Evolutionary conservation across 2,329 filamentous ascomycete species (phyloP), one percentile per base, ranked within the genome.

Genomic region (Nemania diffusa): DNA sequence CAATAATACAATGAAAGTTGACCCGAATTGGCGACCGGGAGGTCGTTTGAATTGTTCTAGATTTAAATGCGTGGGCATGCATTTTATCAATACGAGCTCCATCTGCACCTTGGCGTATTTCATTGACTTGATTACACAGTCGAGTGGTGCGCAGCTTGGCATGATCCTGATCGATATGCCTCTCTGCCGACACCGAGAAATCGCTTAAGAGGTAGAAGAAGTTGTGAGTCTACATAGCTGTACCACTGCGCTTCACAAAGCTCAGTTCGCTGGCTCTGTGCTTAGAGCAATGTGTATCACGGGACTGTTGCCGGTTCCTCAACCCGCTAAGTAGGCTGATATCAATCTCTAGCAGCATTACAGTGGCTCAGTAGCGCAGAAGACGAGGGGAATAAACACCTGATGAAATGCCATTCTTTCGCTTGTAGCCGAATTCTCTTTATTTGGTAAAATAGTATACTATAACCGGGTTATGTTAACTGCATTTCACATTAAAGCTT

Each of bases 361-460:
- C n/a, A n/a, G n/a, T n/a, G n/a, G n/a, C n/a, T n/a, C n/a, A n/a
- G n/a, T n/a, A n/a, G n/a, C n/a, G n/a, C n/a, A n/a, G n/a, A n/a
- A n/a, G n/a, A n/a, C n/a, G n/a, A n/a, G n/a, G n/a, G n/a, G n/a
- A n/a, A n/a, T n/a, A n/a, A n/a, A n/a, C n/a, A n/a, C n/a, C n/a
- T n/a, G n/a, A 34, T 64, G 24, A 11, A 51, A 63, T 29, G 15
- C 37, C 0, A 64, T 64, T n/a, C 32, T 64, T 26, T 32, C 42
- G n/a, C 62, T 59, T 6, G 53, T 46, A 1, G 44, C 56, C n/a
- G 22, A 42, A 48, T 60, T 46, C 46, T 24, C 1, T 52, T 65
- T n/a, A 65, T 55, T 24, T 65, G n/a, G 56, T 56, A 48, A 55
- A 34, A 65, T 32, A 32, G 5, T 32, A n/a, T n/a, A n/a, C n/a